Evolutionary conservation across 306 rosid species (phyloP).

Genomic region (Corylus americana): DNA sequence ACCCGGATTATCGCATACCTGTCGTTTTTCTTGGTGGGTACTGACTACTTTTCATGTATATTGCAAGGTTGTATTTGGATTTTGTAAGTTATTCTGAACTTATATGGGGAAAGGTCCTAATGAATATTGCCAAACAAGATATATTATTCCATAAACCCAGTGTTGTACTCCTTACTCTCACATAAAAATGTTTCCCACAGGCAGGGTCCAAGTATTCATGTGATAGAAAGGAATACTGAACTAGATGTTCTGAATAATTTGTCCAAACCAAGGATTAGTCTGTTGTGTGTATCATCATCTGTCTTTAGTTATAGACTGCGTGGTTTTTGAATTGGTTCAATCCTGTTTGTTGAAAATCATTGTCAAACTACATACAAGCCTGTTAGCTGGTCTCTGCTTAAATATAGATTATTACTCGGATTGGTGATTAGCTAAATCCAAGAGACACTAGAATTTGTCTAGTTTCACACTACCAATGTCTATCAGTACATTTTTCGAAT

Average conservation of each 20-base stretch:
- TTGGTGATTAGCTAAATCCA: constrained; percentile 12
- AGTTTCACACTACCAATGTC: neutral
- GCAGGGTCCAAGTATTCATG: neutral
- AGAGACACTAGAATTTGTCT: neutral
- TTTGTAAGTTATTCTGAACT: constrained; percentile 1
- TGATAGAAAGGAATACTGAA: neutral
- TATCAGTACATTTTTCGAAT: neutral
- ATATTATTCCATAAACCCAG: neutral
- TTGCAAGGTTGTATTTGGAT: constrained; percentile 20
- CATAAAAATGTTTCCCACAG: neutral
- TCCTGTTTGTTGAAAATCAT: neutral
- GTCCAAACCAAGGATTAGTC: neutral
- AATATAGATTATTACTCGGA: constrained; percentile 3
- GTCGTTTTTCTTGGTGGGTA: constrained; percentile 77
- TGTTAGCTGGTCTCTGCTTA: neutral
- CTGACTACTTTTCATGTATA: constrained; percentile 25
- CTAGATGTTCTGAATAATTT: neutral
- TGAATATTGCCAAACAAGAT: neutral
- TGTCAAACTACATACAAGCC: neutral
- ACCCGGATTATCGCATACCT: constrained; percentile 91
- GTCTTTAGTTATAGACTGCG: neutral
- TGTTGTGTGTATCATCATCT: neutral
- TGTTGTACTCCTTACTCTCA: neutral
- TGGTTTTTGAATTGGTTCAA: neutral
- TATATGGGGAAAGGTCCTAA: neutral